Conservation (phyloP, 225 moss, liverwort and hornwort species). For the Pleurozium schreberi region DNA sequence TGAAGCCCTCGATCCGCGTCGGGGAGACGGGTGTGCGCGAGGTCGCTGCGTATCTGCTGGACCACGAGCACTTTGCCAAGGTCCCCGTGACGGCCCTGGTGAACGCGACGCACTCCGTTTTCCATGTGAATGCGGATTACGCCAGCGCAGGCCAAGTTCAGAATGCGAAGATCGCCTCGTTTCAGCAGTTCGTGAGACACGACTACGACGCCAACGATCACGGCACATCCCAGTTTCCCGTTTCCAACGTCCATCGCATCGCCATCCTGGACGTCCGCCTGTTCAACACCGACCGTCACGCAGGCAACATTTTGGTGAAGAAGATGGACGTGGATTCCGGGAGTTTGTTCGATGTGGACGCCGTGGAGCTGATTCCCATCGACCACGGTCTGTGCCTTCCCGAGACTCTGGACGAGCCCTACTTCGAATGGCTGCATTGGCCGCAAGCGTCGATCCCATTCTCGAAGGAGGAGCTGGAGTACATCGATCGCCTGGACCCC, state of each 20-base stretch:
- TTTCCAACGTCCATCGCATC: constrained; percentile 73
- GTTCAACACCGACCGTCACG: constrained; percentile 86
- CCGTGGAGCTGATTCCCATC: constrained; percentile 69
- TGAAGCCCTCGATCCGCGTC: constrained; percentile 86
- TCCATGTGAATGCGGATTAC: constrained; percentile 58
- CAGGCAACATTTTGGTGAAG: constrained; percentile 82
- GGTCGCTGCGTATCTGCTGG: constrained; percentile 84
- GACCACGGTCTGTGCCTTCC: constrained; percentile 90
- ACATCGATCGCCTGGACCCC: constrained; percentile 49
- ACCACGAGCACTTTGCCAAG: constrained; percentile 71
- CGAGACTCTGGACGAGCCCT: constrained; percentile 76
- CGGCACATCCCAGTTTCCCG: constrained; percentile 77
- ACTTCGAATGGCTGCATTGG: constrained; percentile 98
- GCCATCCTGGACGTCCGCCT: constrained; percentile 79
- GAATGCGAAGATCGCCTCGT: constrained; percentile 69
- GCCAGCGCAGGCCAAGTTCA: background rate
- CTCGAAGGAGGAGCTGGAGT: constrained; percentile 67
- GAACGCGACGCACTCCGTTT: constrained; percentile 65
- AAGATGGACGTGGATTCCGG: constrained; percentile 42
- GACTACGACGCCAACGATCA: constrained; percentile 80
- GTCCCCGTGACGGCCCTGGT: constrained; percentile 79
- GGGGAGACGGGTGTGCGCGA: constrained; percentile 95
- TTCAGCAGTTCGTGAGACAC: constrained; percentile 79
- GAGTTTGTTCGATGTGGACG: constrained; percentile 35
- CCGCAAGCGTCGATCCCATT: constrained; percentile 86